Evolutionary conservation across 2,329 filamentous ascomycete species (phyloP).

Genomic region (Fonsecaea monophora): DNA sequence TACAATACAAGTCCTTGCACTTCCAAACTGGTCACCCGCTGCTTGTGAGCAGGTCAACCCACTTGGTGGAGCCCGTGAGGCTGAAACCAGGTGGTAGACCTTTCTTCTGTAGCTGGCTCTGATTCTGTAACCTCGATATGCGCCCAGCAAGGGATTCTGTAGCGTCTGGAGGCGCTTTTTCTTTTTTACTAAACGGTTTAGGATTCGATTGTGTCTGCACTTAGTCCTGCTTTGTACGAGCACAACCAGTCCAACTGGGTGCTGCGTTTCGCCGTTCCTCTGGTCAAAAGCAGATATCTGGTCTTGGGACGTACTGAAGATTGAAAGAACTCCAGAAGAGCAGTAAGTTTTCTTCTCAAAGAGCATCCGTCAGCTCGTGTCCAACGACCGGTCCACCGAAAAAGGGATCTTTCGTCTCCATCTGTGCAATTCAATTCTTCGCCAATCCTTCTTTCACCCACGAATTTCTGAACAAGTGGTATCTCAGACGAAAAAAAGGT

Average conservation of each 20-base stretch:
- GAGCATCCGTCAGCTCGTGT: background rate
- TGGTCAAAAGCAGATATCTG: background rate
- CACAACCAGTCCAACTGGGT: background rate
- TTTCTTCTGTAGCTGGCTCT: background rate
- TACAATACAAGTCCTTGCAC: background rate
- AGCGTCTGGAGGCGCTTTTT: background rate
- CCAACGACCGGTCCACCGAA: background rate
- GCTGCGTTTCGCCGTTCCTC: background rate
- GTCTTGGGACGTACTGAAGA: background rate
- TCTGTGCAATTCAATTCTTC: background rate
- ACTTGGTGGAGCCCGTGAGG: background rate
- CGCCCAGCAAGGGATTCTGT: background rate
- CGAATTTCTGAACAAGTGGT: constrained; percentile 19
- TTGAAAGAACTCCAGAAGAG: background rate
- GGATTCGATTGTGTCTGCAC: background rate
- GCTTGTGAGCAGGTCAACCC: background rate
- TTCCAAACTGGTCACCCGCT: background rate
- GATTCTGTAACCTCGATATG: background rate
- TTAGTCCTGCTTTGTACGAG: background rate
- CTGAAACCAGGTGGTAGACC: background rate
- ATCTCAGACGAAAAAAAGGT: constrained; percentile 16
- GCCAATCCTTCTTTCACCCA: background rate
- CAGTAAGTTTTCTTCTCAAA: background rate
- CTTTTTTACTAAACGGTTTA: background rate
- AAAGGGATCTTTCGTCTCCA: background rate